Conservation (phyloP, 2,329 filamentous ascomycete species). For the Phyllosticta citriasiana region DNA sequence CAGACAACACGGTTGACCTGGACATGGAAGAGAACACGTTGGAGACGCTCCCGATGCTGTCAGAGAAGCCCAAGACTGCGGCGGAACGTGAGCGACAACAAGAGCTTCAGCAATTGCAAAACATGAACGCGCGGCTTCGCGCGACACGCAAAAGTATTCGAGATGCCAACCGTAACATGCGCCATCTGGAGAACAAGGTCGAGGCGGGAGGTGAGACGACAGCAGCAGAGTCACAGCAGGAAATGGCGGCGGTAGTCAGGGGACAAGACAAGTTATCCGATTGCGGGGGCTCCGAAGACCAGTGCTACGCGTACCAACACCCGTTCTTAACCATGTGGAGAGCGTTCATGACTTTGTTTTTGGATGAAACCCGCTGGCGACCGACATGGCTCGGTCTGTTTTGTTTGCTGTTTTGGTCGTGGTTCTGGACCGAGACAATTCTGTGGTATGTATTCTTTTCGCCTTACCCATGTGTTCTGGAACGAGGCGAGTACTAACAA, state of each 20-base stretch:
- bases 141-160: constrained; percentile 33
- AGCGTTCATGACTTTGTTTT: constrained; percentile 20
- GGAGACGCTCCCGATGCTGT: constrained; percentile 20
- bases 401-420: background rate
- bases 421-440: constrained; percentile 1
- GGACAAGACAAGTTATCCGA: background rate
- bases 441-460: background rate
- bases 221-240: background rate
- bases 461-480: background rate
- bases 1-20: constrained; percentile 1
- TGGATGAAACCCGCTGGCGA: constrained; percentile 12
- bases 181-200: constrained; percentile 31
- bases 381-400: constrained; percentile 10
- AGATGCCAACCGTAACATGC: constrained; percentile 34
- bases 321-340: constrained; percentile 14
- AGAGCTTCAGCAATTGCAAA: constrained; percentile 32
- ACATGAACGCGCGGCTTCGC: constrained; percentile 32
- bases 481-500: background rate
- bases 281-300: background rate
- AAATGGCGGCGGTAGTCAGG: background rate
- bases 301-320: background rate
- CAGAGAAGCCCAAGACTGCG: constrained; percentile 24
- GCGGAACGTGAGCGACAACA: constrained; percentile 33
- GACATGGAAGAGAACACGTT: constrained; percentile 17
- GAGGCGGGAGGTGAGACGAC: constrained; percentile 15